Base-by-base conservation (phyloP, 768 basidiomycete species). In the Hygrophorus pudorinus region DNA sequence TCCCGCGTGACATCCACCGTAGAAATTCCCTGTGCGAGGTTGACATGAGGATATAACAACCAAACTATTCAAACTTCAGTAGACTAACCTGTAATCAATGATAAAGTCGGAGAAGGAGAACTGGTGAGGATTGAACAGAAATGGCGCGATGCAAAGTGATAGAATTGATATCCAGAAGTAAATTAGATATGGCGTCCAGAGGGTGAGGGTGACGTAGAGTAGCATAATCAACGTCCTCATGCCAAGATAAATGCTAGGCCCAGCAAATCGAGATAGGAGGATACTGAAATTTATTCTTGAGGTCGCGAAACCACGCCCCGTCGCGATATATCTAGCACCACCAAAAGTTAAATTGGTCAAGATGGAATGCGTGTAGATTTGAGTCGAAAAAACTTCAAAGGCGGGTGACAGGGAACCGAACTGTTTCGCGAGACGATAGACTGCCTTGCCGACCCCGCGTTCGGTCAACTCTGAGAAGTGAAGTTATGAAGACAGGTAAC, bases 61-160 rank as follows among this genome's bases (percentile, higher is more conserved):
- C 10, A 13, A 9, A 34, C 36, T 17, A 27, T 13, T 2, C 16
- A 45, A 9, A 24, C 24, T 24, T 40, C 21, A 30, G 14, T 39
- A 36, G 38, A 64, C 77, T 56, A 56, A 84, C 85, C 85, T 73
- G 56, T 91, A 91, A 65, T 99, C 96, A 58, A 98, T 87, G 62
- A 98, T 77, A 64, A 93, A 99, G 63, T 99, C 96, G 31, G 91
- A 79, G 63, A 92, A 85, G 14, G 88, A 87, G 68, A 99, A 99
- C 64, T 98, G 96, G 63, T 99, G 96, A n/a, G 96, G 96, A 60
- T 98, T 99, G 78, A 98, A 99, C 56, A 97, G 62, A 84, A 99
- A 99, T 6, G 96, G 96, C 24, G 94, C 84, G 51, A 97, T 66
- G 56, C 92, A 97, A 7, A 99, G 75, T 12, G 92, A 79, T 27